phyloP scores from a whole-genome alignment of 23 red algal species.

The Agarophyton chilense region DNA sequence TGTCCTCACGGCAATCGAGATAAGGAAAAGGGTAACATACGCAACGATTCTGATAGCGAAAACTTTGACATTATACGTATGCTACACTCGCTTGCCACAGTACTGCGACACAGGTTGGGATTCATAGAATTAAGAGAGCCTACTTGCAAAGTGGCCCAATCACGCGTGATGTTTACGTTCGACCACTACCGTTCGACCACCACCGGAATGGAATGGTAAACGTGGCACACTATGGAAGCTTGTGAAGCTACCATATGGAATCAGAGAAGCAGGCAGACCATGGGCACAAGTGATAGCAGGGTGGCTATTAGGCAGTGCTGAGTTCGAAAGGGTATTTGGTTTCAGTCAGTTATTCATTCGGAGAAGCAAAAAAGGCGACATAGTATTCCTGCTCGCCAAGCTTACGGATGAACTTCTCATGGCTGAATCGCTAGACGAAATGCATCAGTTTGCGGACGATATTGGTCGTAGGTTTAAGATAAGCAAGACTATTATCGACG shows the following conservation, averaged over 20 bases:
- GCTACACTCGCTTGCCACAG: not conserved
- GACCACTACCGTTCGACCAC: not conserved
- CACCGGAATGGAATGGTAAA: not conserved
- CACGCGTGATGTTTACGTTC: conserved; percentile 12
- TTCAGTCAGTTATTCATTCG: not conserved
- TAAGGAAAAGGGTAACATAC: not conserved
- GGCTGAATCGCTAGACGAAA: not conserved
- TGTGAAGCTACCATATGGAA: conserved; percentile 16
- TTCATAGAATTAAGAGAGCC: conserved; percentile 10
- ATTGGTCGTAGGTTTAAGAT: not conserved
- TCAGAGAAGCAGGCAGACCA: conserved; percentile 15
- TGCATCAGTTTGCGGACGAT: not conserved
- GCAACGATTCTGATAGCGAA: not conserved
- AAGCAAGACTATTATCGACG: not conserved
- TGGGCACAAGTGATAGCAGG: not conserved
- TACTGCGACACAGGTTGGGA: not conserved
- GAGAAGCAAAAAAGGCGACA: not conserved
- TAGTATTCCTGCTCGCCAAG: not conserved
- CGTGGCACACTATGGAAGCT: conserved; percentile 11
- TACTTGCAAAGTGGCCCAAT: conserved; percentile 18
- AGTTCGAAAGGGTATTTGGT: not conserved
- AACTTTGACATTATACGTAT: not conserved
- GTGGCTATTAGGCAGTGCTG: not conserved
- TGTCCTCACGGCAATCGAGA: conserved; percentile 39
- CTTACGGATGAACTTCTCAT: conserved; percentile 19